These are phyloP conservation scores for Brassica carinata DNA, from an alignment of 345 rosid species.

Conservation along the genomic window DNA sequence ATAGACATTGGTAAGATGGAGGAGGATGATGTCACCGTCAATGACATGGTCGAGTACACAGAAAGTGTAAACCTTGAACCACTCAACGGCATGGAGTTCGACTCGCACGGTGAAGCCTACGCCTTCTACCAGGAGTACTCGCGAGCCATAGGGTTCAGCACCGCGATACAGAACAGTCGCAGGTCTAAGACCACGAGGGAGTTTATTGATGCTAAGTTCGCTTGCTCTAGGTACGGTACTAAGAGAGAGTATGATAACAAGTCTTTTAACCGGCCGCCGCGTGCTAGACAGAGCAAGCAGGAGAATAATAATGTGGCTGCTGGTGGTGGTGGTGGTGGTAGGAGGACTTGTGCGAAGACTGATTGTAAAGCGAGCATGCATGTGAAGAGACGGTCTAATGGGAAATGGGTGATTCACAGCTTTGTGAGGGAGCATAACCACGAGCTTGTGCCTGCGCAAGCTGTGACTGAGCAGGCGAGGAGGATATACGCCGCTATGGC, in stretches of 20 bases:
- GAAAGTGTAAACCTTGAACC: conserved; percentile 61
- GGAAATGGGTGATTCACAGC: conserved; percentile 72
- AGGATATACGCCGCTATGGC: conserved; percentile 79
- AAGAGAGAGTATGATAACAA: conserved; percentile 60
- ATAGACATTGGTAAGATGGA: conserved; percentile 42
- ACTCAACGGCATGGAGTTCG: conserved; percentile 65
- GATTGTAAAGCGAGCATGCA: conserved; percentile 86
- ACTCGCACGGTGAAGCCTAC: conserved; percentile 68
- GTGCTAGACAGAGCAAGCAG: conserved; percentile 61
- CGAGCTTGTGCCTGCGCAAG: conserved; percentile 75
- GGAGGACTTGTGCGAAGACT: conserved; percentile 59
- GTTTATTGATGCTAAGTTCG: conserved; percentile 77
- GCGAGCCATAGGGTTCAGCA: conserved; percentile 64
- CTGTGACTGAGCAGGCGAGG: conserved; percentile 70
- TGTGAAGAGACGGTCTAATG: conserved; percentile 74
- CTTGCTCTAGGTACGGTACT: conserved; percentile 75
- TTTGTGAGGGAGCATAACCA: conserved; percentile 76
- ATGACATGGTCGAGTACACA: background rate
- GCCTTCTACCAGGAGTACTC: conserved; percentile 78
- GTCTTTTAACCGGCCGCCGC: conserved; percentile 55
- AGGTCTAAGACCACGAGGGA: conserved; percentile 66
- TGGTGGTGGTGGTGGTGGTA: conserved; percentile 38
- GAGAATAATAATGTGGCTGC: conserved; percentile 40
- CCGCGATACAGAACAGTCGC: conserved; percentile 72
- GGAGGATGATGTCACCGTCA: conserved; percentile 6